Percentiles rank a stretch among this genome's conserved stretches.
Conservation (phyloP, 2,329 filamentous ascomycete species). For the Cadophora sp. region DNA sequence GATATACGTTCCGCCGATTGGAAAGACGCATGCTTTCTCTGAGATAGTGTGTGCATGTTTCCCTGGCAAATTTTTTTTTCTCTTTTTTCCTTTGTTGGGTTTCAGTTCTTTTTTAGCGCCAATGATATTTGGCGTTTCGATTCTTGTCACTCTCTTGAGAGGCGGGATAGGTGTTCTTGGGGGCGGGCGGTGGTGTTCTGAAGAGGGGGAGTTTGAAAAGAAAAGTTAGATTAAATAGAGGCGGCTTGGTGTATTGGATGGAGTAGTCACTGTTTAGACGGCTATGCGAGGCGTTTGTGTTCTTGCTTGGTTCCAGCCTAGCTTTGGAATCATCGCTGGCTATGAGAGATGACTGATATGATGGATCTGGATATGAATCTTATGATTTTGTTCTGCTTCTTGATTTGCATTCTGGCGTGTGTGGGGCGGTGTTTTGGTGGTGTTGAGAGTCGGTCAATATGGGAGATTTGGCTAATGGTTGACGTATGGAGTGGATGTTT, state of each 20-base stretch:
- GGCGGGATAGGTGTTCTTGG: neutral
- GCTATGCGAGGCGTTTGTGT: neutral
- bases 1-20: conserved; percentile 1
- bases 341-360: neutral
- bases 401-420: too few relatives aligned
- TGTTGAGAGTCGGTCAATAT: too few relatives aligned
- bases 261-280: neutral
- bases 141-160: neutral
- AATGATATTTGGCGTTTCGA: neutral
- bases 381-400: neutral
- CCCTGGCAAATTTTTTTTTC: neutral
- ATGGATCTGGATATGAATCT: neutral
- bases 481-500: too few relatives aligned
- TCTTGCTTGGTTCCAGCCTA: neutral
- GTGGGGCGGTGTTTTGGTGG: too few relatives aligned
- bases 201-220: neutral
- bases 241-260: neutral
- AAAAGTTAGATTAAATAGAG: neutral
- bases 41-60: conserved; percentile 6
- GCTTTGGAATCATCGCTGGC: neutral
- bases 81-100: neutral
- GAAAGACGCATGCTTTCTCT: conserved; percentile 4
- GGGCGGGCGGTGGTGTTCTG: neutral
- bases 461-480: too few relatives aligned
- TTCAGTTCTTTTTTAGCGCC: neutral